These are phyloP conservation scores for Rhytidhysteron rufulum DNA, from an alignment of 2,329 filamentous ascomycete species.

Conservation along the genomic window DNA sequence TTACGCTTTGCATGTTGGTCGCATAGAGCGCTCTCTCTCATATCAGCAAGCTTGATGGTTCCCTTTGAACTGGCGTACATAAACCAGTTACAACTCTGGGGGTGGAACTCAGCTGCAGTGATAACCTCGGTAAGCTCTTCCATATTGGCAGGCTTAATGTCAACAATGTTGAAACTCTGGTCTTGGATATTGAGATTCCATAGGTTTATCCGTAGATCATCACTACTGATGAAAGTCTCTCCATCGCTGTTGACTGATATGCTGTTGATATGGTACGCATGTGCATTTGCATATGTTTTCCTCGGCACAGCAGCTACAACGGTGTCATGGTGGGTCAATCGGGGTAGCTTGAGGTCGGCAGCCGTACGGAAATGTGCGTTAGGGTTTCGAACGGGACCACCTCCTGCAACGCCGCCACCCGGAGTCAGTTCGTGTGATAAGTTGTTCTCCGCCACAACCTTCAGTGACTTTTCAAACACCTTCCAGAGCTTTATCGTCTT, in stretches of 20 bases:
- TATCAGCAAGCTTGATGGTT: conserved; percentile 97
- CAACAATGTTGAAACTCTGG: conserved; percentile 99
- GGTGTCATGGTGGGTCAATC: conserved; percentile 96
- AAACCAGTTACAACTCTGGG: conserved; percentile 97
- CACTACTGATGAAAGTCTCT: conserved; percentile 98
- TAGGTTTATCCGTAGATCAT: conserved; percentile 94
- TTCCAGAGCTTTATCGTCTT: conserved; percentile 99
- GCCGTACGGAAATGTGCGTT: conserved; percentile 74
- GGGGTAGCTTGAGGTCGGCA: conserved; percentile 84
- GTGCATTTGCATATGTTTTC: conserved; percentile 95
- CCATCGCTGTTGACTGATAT: conserved; percentile 99
- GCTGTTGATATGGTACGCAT: conserved; percentile 99
- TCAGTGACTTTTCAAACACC: conserved; percentile 98
- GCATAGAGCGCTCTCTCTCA: conserved; percentile 94
- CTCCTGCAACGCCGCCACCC: conserved; percentile 63
- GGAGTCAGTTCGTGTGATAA: conserved; percentile 91
- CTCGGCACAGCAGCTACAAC: conserved; percentile 95
- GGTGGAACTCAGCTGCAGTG: conserved; percentile 96
- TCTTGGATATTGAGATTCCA: conserved; percentile 99
- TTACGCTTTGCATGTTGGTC: conserved; percentile 93
- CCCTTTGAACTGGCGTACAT: conserved; percentile 99
- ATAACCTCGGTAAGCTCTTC: conserved; percentile 99
- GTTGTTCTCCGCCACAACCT: conserved; percentile 98
- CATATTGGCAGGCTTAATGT: conserved; percentile 99
- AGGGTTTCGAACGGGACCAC: conserved; percentile 71